A percentile compares a stretch with the other conserved stretches of the same genome.
phyloP scores from a whole-genome alignment of 148 eudicot species.

The Camellia lanceoleosa region DNA sequence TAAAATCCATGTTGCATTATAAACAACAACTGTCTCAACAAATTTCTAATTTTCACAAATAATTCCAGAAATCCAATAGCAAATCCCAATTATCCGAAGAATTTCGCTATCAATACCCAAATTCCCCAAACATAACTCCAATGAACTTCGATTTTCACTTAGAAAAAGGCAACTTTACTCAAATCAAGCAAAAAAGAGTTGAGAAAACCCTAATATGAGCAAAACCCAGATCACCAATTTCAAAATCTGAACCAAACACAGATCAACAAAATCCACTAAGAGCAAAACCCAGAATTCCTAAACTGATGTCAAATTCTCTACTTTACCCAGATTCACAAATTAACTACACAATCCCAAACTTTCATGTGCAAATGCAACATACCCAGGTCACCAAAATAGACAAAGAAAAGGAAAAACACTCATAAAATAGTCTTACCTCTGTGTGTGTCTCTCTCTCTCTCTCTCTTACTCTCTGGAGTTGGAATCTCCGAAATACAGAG shows the following conservation, averaged over 20 bases:
- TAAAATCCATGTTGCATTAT: slow-evolving; percentile 9
- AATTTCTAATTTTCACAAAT: slow-evolving; percentile 5
- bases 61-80: slow-evolving; percentile 12
- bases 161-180: slow-evolving; percentile 2
- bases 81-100: slow-evolving; percentile 19
- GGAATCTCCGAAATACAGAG: not conserved
- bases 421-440: slow-evolving; percentile 22
- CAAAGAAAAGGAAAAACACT: not conserved
- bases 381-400: slow-evolving; percentile 15
- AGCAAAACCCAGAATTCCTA: slow-evolving; percentile 9
- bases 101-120: slow-evolving; percentile 22
- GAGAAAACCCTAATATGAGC: slow-evolving; percentile 23
- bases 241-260: slow-evolving; percentile 15
- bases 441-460: too few relatives aligned
- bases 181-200: slow-evolving; percentile 22
- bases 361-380: not conserved
- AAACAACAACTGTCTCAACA: slow-evolving; percentile 6
- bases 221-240: slow-evolving; percentile 42
- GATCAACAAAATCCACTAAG: slow-evolving; percentile 7
- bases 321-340: not conserved
- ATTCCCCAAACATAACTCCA: slow-evolving; percentile 14
- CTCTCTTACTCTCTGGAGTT: not conserved
- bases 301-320: not conserved
- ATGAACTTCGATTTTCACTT: slow-evolving; percentile 12
- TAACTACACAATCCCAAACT: slow-evolving; percentile 8